Evolutionary conservation across 2,329 filamentous ascomycete genomes (phyloP), one percentile per base, ranked within the genome.

Genomic region (Verruconis gallopava): DNA sequence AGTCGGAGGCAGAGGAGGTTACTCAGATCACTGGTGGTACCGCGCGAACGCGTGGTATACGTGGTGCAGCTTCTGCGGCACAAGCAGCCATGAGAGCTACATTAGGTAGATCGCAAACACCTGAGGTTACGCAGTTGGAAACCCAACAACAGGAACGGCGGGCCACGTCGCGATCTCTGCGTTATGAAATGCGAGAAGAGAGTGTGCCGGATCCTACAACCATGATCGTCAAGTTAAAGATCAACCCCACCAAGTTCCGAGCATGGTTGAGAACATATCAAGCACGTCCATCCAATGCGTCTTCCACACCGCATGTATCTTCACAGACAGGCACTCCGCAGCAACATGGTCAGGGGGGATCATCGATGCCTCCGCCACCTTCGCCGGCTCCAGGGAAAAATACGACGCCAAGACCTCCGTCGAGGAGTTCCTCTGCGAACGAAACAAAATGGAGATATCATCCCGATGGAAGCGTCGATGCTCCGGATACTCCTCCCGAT

Each of bases 1-100:
- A 38, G 13, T 30, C 21, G 20, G 42, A 44, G 32, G 39, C 17
- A 12, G 43, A 36, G 18, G 30, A 19, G 9, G 25, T 72, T 1
- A 77, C 81, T 14, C 75, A 82, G 48, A 64, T 86, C 36, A 69
- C 61, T 38, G 68, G 68, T 49, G 85, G 85, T 36, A 94, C 88
- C 1, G 80, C 86, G 28, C 75, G 89, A 48, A 94, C 86, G 5
- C 75, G 89, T 57, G 81, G 81, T 38, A 86, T 95, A 75, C 79
- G 89, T 44, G 86, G 85, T 41, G 89, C 89, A 13, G 89, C 89
- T 13, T 80, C 79, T 19, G 82, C 81, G 34, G 89, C 89, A 3
- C 83, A 89, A 56, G 84, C 85, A 49, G 81, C 88, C 43, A 89
- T 96, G 76, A 66, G 74, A 48, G 80, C 80, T 25, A 81, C 84